Conservation (phyloP, 352 stramenopile genomes). For the Globisporangium ultimum region DNA sequence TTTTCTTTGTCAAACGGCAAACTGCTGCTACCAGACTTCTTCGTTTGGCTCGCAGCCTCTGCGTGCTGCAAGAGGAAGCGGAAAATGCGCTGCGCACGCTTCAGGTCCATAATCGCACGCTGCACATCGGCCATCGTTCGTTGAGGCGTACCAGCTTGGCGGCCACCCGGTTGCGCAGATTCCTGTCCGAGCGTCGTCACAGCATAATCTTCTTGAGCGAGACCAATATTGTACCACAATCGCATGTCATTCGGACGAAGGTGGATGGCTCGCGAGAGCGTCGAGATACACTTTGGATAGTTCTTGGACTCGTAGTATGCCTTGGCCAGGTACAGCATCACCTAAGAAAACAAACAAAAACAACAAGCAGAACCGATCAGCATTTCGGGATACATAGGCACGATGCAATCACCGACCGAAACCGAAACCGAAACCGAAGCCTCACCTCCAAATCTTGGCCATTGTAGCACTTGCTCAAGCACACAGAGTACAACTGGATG, state of each 20-base stretch:
- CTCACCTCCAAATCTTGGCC: constrained; percentile 73
- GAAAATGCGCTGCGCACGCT: constrained; percentile 82
- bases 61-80: constrained; percentile 73
- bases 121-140: constrained; percentile 88
- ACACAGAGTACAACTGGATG: constrained; percentile 95
- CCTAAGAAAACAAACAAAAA: constrained; percentile 12
- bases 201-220: constrained; percentile 86
- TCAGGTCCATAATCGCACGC: constrained; percentile 81
- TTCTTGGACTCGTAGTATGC: constrained; percentile 89
- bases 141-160: constrained; percentile 44
- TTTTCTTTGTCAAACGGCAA: constrained; percentile 87
- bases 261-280: constrained; percentile 75
- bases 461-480: constrained; percentile 87
- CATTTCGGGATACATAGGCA: neutral
- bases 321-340: constrained; percentile 83
- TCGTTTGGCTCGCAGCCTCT: constrained; percentile 44
- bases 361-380: constrained; percentile 1
- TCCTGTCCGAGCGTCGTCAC: constrained; percentile 80
- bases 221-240: constrained; percentile 84
- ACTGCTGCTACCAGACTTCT: constrained; percentile 49
- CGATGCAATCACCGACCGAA: neutral
- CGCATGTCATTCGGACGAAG: constrained; percentile 75
- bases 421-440: neutral
- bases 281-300: constrained; percentile 85
- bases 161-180: constrained; percentile 29